A percentile compares a stretch with the other conserved stretches of the same genome.
Evolutionary conservation across 495 filamentous ascomycete genomes (phyloP).

Genomic region (Penicillium psychrofluorescens): DNA sequence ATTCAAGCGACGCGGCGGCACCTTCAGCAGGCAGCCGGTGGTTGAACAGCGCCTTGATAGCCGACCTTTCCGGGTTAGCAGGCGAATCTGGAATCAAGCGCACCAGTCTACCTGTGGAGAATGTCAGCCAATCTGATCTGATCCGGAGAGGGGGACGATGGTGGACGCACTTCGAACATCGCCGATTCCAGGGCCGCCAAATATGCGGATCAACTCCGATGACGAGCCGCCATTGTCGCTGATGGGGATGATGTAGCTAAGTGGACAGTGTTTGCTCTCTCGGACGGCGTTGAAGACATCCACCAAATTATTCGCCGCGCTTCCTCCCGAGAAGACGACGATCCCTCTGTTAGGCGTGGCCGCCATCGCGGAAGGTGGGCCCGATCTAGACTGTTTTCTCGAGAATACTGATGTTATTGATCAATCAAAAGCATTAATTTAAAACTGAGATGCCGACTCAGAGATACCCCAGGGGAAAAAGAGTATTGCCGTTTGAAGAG

Average conservation of each 20-base stretch:
- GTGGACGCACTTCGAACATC: slow-evolving; percentile 72
- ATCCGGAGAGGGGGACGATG: background rate
- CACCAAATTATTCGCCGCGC: slow-evolving; percentile 87
- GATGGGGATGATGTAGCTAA: slow-evolving; percentile 87
- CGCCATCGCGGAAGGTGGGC: background rate
- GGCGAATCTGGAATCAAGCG: slow-evolving; percentile 73
- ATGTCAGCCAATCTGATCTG: background rate
- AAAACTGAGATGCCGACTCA: too few relatives aligned
- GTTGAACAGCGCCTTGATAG: slow-evolving; percentile 79
- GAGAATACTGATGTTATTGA: too few relatives aligned
- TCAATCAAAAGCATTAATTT: too few relatives aligned
- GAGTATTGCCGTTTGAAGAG: too few relatives aligned
- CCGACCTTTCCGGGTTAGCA: slow-evolving; percentile 53
- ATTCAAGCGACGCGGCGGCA: slow-evolving; percentile 47
- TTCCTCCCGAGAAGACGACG: slow-evolving; percentile 82
- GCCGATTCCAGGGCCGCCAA: slow-evolving; percentile 89
- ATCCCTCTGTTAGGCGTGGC: slow-evolving; percentile 46
- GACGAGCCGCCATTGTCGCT: slow-evolving; percentile 92
- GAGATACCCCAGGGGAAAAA: too few relatives aligned
- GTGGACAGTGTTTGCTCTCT: slow-evolving; percentile 58
- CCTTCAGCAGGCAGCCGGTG: slow-evolving; percentile 61
- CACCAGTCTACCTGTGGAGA: slow-evolving; percentile 64
- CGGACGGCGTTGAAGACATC: slow-evolving; percentile 77
- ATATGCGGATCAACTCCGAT: slow-evolving; percentile 84
- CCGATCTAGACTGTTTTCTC: too few relatives aligned